Evolutionary conservation across 2,329 filamentous ascomycete species (phyloP).

Genomic region (Diatrype stigma): DNA sequence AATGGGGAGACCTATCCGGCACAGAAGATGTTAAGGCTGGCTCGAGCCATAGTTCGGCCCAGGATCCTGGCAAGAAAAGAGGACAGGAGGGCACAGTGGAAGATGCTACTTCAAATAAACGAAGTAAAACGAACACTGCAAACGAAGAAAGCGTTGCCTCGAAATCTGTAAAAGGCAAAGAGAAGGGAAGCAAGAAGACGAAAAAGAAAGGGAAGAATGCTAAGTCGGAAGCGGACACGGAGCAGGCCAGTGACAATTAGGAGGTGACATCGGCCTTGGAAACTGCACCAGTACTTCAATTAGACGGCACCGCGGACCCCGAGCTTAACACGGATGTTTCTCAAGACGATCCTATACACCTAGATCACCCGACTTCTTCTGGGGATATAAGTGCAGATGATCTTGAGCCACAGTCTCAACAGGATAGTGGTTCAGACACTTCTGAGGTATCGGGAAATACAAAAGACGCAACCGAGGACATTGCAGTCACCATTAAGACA

Average conservation of each 20-base stretch:
- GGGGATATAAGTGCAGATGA: too few species aligned
- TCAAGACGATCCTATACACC: too few species aligned
- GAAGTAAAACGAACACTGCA: neutral
- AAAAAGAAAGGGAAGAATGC: neutral
- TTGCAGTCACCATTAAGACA: neutral
- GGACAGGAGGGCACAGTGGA: conserved; percentile 5
- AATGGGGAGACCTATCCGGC: neutral
- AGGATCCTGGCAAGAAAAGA: neutral
- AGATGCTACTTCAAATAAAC: neutral
- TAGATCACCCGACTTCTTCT: too few species aligned
- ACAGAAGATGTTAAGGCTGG: neutral
- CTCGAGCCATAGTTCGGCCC: neutral
- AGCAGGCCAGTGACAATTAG: conserved; percentile 16
- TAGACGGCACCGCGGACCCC: neutral
- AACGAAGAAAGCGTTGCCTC: neutral
- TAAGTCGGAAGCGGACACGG: neutral
- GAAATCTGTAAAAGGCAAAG: neutral
- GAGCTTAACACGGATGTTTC: neutral
- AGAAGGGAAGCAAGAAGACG: neutral
- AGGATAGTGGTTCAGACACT: neutral
- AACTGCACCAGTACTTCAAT: neutral
- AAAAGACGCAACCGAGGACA: neutral
- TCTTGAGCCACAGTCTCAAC: too few species aligned
- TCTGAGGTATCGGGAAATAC: neutral
- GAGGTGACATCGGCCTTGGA: conserved; percentile 13